Evolutionary conservation across 179 eudicot genomes (phyloP).

Genomic region (Silene noctiflora): DNA sequence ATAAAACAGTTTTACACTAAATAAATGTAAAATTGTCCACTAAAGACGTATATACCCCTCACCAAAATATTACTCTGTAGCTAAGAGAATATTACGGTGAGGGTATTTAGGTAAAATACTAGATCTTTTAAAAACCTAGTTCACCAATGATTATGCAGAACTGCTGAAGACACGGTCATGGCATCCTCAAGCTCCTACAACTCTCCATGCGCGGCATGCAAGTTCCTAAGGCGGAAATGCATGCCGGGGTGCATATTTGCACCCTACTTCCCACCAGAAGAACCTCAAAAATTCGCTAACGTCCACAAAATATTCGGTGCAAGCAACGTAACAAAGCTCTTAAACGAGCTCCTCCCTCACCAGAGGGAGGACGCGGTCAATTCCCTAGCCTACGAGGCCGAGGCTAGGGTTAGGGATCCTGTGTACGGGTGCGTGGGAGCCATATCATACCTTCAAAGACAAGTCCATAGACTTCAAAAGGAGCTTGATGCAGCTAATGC

Average conservation of each 20-base stretch:
- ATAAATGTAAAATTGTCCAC: too few species aligned
- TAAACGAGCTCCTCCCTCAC: slow-evolving; percentile 66
- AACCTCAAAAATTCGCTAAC: slow-evolving; percentile 67
- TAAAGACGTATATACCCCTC: too few species aligned
- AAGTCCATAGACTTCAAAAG: slow-evolving; percentile 58
- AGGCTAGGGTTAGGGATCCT: slow-evolving; percentile 62
- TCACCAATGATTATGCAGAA: slow-evolving; percentile 16
- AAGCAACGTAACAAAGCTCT: slow-evolving; percentile 66
- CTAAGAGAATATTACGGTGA: too few species aligned
- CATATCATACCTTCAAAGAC: slow-evolving; percentile 57
- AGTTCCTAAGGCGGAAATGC: slow-evolving; percentile 71
- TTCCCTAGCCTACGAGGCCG: slow-evolving; percentile 78
- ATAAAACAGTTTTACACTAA: too few species aligned
- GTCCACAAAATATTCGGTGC: slow-evolving; percentile 84
- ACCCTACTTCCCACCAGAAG: slow-evolving; percentile 72
- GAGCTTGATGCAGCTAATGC: slow-evolving; percentile 69
- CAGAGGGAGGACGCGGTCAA: slow-evolving; percentile 70
- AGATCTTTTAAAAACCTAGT: too few species aligned
- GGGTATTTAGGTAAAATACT: too few species aligned
- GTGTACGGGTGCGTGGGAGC: slow-evolving; percentile 83
- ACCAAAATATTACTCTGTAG: too few species aligned
- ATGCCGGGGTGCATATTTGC: slow-evolving; percentile 70
- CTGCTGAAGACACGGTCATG: not conserved
- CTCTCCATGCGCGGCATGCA: slow-evolving; percentile 80
- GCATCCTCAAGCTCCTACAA: slow-evolving; percentile 61